Base-by-base conservation (phyloP, 2,329 filamentous ascomycete genomes). In the Tolypocladium album region DNA sequence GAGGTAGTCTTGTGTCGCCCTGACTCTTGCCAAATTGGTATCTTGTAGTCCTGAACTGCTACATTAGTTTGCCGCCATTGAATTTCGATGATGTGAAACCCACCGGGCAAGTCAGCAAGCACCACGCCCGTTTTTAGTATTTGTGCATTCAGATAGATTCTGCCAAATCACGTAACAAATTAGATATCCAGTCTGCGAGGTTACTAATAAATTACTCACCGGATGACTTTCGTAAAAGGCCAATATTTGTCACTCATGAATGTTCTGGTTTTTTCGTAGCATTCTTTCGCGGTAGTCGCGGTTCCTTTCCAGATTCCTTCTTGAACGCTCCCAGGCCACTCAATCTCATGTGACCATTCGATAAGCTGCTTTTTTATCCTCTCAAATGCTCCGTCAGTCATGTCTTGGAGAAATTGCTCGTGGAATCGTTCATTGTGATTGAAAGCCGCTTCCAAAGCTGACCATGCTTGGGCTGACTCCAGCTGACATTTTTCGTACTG, bases 391-490 rank as follows among this genome's bases (percentile, higher is more conserved):
- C 66, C 68, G 3, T 70, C 65, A 0, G 70, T 67, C 65, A 66
- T 68, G 40, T 72, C 68, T 24, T 60, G 56, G 5, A 66, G 60
- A 34, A 66, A 62, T 0, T 59, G 50, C 40, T 66, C 61, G 15
- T 56, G 69, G 56, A 72, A 71, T 3, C 61, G 57, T 9, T 53
- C 40, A 27, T 70, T 62, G 58, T 74, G 69, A 11, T 64, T 61
- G 62, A 74, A 69, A 56, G 75, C 68, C 56, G 75, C 65, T 58
- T 70, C 57, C 34, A 76, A 58, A 64, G 75, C 64, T 66, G 67
- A 67, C 77, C 78, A 61, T 70, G 80, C 67, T 73, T 82, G 62
- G n/a, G 66, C 67, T 0, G 72, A 73, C 59, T 71, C 66, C 27
- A 64, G 59, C 58, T 66, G 61, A 27, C 65, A 69, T 4, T 61